Conservation (phyloP, 768 basidiomycete genomes). For the Leccinellum albellum region DNA sequence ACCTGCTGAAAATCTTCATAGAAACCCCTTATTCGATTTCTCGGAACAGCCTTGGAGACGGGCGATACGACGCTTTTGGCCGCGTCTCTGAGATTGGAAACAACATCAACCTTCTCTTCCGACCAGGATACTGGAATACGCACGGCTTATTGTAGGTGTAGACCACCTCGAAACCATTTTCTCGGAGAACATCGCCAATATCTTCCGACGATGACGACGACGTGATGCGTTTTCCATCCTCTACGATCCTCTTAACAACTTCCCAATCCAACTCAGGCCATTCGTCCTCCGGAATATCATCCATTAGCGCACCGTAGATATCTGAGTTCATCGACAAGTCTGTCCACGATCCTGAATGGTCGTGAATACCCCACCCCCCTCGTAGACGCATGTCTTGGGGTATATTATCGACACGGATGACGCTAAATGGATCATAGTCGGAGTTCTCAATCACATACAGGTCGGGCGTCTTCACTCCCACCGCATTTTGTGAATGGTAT, state of each 20-base stretch:
- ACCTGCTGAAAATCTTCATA: constrained; percentile 36
- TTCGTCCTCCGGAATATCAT: not conserved
- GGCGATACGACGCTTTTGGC: constrained; percentile 38
- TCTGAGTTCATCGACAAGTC: not conserved
- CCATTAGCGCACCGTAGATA: not conserved
- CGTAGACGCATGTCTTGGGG: not conserved
- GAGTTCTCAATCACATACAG: not conserved
- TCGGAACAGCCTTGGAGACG: constrained; percentile 32
- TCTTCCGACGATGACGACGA: constrained; percentile 23
- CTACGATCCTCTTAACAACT: constrained; percentile 18
- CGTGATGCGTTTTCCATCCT: constrained; percentile 19
- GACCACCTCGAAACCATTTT: constrained; percentile 39
- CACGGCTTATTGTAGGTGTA: constrained; percentile 32
- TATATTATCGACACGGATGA: not conserved
- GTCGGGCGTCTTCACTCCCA: not conserved
- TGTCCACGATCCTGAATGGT: not conserved
- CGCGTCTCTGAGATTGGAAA: not conserved
- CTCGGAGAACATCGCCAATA: constrained; percentile 31
- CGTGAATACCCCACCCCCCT: not conserved
- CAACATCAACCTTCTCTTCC: not conserved
- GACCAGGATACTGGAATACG: not conserved
- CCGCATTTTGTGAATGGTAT: constrained; percentile 28
- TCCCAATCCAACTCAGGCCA: not conserved
- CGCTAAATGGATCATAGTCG: not conserved
- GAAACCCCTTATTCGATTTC: constrained; percentile 33